A percentile compares a stretch with the other conserved stretches of the same genome.
Evolutionary conservation across 2,329 filamentous ascomycete genomes (phyloP).

Genomic region (Xylariales sp.): DNA sequence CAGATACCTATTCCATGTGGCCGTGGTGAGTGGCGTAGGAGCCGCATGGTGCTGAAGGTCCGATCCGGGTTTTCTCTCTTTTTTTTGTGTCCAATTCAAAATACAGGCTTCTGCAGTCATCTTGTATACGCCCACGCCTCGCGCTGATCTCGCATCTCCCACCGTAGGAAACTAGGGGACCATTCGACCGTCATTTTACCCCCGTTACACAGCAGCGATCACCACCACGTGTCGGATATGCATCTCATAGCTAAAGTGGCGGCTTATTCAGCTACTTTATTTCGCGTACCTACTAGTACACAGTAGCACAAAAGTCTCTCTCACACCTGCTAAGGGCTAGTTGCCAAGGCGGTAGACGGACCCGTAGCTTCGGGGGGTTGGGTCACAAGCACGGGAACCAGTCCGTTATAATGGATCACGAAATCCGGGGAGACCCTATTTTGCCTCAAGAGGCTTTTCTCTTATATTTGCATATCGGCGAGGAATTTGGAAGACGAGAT

Average conservation of each 20-base stretch:
- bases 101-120: slow-evolving; percentile 13
- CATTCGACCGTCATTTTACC: slow-evolving; percentile 13
- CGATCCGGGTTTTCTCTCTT: slow-evolving; percentile 2
- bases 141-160: slow-evolving; percentile 7
- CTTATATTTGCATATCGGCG: background rate
- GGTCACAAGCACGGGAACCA: background rate
- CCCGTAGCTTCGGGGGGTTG: background rate
- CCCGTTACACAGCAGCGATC: slow-evolving; percentile 33
- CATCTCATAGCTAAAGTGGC: slow-evolving; percentile 17
- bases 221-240: slow-evolving; percentile 36
- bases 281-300: background rate
- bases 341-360: slow-evolving; percentile 25
- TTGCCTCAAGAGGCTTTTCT: background rate
- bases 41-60: slow-evolving; percentile 9
- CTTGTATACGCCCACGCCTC: slow-evolving; percentile 32
- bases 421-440: slow-evolving; percentile 13
- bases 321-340: slow-evolving; percentile 12
- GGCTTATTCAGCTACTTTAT: slow-evolving; percentile 32
- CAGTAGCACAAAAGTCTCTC: slow-evolving; percentile 1
- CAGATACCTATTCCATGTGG: slow-evolving; percentile 9
- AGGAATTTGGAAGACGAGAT: background rate
- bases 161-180: slow-evolving; percentile 4
- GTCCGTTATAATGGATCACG: background rate
- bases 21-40: slow-evolving; percentile 25
- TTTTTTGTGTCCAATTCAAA: background rate